Base-by-base conservation (phyloP, 2,329 filamentous ascomycete species). In the Epichloe festucae region DNA sequence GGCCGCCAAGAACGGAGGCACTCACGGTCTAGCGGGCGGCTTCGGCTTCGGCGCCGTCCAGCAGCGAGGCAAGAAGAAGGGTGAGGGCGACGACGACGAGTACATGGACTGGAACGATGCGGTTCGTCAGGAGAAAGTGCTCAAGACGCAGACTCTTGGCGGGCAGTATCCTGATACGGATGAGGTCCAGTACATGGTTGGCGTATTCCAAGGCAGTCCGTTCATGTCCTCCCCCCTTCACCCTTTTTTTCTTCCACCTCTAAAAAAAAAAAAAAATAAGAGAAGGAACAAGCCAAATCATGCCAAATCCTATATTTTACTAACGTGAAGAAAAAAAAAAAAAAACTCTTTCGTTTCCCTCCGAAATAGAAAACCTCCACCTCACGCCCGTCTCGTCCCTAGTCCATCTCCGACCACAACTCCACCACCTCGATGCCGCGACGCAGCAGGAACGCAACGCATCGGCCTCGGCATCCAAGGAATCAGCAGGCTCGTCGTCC, bases 401-500 rank as follows among this genome's bases (percentile, higher is more conserved):
- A 44, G 86, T 95, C 42, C 88, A 95, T 64, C 81, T 98, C 62
- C 86, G 90, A 4, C 89, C 93, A 0, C 88, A 96, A 62, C 85
- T 95, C 55, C 89, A 95, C 68, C 89, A 97, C 69, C 76, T 97
- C 58, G 93, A 97, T 68, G 91, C 93, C 3, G 70, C 82, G 45
- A 75, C 84, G 46, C 89, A 96, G 60, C 77, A 87, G 52, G 81
- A 85, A 38, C 73, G 74, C 42, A 66, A 67, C 47, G 67, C 70
- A 38, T 61, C 70, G 64, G 61, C 63, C 49, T 59, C 63, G 15
- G 66, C 67, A 34, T 61, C 69, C 66, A 65, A 66, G 51, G 66
- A 67, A 23, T 57, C 64, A 19, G 57, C 58, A 8, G 63, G 61
- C 4, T 55, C 68, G 59, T 57, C 68, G 11, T 50, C 58, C 23